Evolutionary conservation across 345 rosid species (phyloP).

Genomic region (Eucalyptus leucophloia): DNA sequence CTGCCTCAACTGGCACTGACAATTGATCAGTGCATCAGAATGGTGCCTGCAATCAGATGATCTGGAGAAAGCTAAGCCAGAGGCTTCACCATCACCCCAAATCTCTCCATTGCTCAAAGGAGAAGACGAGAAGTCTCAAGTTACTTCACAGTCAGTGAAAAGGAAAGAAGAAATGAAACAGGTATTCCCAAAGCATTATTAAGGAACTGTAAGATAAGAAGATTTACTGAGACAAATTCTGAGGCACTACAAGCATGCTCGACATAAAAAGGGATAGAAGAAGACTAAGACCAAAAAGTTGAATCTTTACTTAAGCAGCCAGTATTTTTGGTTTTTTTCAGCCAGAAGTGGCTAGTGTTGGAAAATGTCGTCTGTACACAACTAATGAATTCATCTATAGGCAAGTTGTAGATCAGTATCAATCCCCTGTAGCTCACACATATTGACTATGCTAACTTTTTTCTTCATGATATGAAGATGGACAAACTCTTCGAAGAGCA

Average conservation of each 20-base stretch:
- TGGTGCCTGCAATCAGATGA: not conserved
- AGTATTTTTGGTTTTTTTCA: not conserved
- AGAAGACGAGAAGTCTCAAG: not conserved
- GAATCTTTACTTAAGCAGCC: not conserved
- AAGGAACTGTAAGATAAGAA: not conserved
- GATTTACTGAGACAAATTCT: not conserved
- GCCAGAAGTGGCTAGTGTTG: not conserved
- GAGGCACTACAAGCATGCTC: not conserved
- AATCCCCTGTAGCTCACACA: not conserved
- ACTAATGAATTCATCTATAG: not conserved
- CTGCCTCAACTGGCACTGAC: not conserved
- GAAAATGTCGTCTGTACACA: not conserved
- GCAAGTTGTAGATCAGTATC: not conserved
- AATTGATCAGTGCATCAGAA: not conserved
- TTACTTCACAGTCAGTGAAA: not conserved
- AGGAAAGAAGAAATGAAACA: not conserved
- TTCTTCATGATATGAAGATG: not conserved
- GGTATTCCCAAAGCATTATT: not conserved
- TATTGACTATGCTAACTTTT: not conserved
- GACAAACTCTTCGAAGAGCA: not conserved
- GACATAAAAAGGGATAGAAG: not conserved
- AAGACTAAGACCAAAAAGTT: not conserved
- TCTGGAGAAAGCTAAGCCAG: not conserved
- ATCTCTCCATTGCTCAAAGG: not conserved
- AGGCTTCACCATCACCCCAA: not conserved